A percentile compares a stretch with the other conserved stretches of the same genome.
Conservation (phyloP, 2,329 filamentous ascomycete genomes). For the Fusarium solani-melongenae region DNA sequence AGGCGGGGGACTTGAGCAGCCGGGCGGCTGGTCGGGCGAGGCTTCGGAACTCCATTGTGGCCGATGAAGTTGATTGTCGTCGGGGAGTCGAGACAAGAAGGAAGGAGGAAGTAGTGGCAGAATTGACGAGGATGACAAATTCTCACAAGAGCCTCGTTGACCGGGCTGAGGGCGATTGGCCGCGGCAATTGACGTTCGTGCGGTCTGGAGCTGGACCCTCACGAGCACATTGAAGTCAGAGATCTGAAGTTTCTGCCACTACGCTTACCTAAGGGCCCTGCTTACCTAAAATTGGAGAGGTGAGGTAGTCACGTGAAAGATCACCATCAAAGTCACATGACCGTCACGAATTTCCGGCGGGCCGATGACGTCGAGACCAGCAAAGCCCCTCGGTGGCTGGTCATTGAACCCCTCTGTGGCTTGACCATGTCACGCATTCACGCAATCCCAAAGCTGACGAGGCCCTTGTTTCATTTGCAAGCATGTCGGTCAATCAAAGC, state of each 20-base stretch:
- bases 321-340: slow-evolving; percentile 13
- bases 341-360: background rate
- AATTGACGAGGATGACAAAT: background rate
- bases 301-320: background rate
- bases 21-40: slow-evolving; percentile 50
- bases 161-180: slow-evolving; percentile 38
- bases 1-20: slow-evolving; percentile 45
- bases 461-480: slow-evolving; percentile 41
- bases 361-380: slow-evolving; percentile 37
- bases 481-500: slow-evolving; percentile 14
- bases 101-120: background rate
- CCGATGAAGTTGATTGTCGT: slow-evolving; percentile 7
- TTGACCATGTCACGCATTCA: slow-evolving; percentile 25
- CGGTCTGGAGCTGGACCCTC: slow-evolving; percentile 29
- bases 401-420: slow-evolving; percentile 31
- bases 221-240: slow-evolving; percentile 27
- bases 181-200: slow-evolving; percentile 39
- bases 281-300: background rate
- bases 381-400: slow-evolving; percentile 32
- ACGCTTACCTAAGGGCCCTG: slow-evolving; percentile 25
- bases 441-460: slow-evolving; percentile 35
- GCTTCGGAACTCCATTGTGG: slow-evolving; percentile 50
- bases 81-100: slow-evolving; percentile 1
- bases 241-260: slow-evolving; percentile 43
- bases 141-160: slow-evolving; percentile 22